A percentile compares a stretch with the other conserved stretches of the same genome.
These are phyloP conservation scores for Coprinopsis marcescibilis DNA, from an alignment of 768 basidiomycete genomes.

Conservation along the genomic window DNA sequence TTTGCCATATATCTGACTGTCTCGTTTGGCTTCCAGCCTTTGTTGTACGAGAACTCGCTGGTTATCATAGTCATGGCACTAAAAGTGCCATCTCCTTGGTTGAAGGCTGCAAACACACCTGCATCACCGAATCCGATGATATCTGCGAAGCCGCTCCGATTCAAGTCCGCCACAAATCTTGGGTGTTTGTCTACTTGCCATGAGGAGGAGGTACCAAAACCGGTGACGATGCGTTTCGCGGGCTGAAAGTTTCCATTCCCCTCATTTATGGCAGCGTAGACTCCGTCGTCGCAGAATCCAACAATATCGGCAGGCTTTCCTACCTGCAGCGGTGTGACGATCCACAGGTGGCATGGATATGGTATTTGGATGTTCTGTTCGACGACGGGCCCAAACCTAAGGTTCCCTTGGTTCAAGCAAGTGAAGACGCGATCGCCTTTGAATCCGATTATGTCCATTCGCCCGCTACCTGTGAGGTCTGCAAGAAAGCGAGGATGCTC, in stretches of 20 bases:
- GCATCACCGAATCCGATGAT: slow-evolving; percentile 3
- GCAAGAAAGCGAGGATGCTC: slow-evolving; percentile 3
- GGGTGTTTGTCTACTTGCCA: too few relatives aligned
- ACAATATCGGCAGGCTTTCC: not conserved
- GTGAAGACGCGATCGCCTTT: not conserved
- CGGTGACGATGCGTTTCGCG: not conserved
- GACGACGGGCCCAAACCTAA: not conserved
- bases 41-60: too few relatives aligned
- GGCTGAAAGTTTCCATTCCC: not conserved
- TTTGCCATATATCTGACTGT: too few relatives aligned
- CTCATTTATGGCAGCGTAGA: not conserved
- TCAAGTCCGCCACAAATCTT: not conserved
- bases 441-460: slow-evolving; percentile 4
- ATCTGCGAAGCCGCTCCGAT: not conserved
- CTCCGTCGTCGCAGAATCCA: not conserved
- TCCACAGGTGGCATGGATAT: not conserved
- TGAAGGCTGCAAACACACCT: slow-evolving; percentile 1
- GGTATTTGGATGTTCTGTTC: not conserved
- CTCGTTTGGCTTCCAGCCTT: too few relatives aligned
- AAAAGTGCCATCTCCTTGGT: slow-evolving; percentile 6
- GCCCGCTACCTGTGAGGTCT: slow-evolving; percentile 3
- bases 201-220: not conserved
- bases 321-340: not conserved
- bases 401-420: slow-evolving; percentile 1
- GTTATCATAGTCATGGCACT: not conserved